Conservation (phyloP, 2,329 filamentous ascomycete species). For the Ceratocystis variospora region DNA sequence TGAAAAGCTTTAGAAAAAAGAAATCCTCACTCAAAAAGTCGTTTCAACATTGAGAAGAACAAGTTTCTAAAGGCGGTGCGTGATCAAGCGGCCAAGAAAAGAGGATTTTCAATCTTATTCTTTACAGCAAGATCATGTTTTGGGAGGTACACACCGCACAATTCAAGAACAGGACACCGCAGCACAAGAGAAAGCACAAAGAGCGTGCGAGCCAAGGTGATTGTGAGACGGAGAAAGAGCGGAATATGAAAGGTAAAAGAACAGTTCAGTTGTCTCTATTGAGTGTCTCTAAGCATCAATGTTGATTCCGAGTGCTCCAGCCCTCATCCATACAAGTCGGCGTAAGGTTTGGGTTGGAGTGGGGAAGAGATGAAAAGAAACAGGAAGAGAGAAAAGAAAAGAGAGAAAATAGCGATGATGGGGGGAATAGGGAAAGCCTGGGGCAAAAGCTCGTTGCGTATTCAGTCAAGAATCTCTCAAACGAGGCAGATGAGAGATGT, state of each 20-base stretch:
- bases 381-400: not conserved
- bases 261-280: no score
- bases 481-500: not conserved
- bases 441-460: not conserved
- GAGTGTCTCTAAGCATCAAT: no score
- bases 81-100: constrained; percentile 9
- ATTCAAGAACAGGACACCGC: not conserved
- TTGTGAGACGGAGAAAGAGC: not conserved
- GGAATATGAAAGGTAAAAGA: not conserved
- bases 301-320: not conserved
- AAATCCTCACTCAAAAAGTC: not conserved
- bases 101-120: not conserved
- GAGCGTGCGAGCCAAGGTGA: not conserved
- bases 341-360: not conserved
- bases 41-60: not conserved
- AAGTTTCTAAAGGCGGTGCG: constrained; percentile 8
- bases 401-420: not conserved
- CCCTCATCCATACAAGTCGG: not conserved
- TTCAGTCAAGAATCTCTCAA: not conserved
- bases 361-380: not conserved
- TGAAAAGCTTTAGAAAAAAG: not conserved
- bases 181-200: not conserved
- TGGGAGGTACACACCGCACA: not conserved
- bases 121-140: constrained; percentile 4
- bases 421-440: not conserved